Evolutionary conservation across 129 eudicot genomes (phyloP), one percentile per base, ranked within the genome.

Genomic region (Lactuca sativa): DNA sequence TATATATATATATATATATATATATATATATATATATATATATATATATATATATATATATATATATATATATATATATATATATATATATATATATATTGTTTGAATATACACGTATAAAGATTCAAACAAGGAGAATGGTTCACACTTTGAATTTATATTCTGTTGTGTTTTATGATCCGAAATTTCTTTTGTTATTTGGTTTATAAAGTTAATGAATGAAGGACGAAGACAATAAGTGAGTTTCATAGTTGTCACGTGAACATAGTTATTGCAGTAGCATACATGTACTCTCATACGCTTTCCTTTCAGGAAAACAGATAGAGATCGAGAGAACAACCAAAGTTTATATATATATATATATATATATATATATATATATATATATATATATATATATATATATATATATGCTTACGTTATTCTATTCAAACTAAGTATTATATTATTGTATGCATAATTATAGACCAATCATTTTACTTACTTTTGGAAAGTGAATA

Each of bases 201-300:
- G 48, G 52, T 59, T 33, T 48, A 47, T 71, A 59, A 47, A 71
- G 21, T 59, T n/a, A 60, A 71, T 48, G 49, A 72, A 51, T 38
- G 63, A 64, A 64, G 78, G 78, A 74, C 78, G 64, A 74, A 55
- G 78, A 74, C 78, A 74, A 74, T 74, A 74, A 74, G 78, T 74
- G 78, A 74, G 78, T 74, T 63, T 74, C 78, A 74, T 74, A 64
- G 54, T 55, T 55, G 57, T 74, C 78, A 74, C 78, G 78, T 74
- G 78, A 74, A 74, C 57, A 7, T 55, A 64, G 44, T 64, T 64
- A 64, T 30, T 63, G 36, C 62, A 43, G 70, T 73, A 73, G 37
- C 56, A 52, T 52, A 58, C 44, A 62, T 66, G 64, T 73, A 72
- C 70, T 51, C 70, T 62, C 69, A 12, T 36, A 70, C 43, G 77